Evolutionary conservation across 1,139 yeast genomes (phyloP).

Genomic region (Diutina scorzettiae): DNA sequence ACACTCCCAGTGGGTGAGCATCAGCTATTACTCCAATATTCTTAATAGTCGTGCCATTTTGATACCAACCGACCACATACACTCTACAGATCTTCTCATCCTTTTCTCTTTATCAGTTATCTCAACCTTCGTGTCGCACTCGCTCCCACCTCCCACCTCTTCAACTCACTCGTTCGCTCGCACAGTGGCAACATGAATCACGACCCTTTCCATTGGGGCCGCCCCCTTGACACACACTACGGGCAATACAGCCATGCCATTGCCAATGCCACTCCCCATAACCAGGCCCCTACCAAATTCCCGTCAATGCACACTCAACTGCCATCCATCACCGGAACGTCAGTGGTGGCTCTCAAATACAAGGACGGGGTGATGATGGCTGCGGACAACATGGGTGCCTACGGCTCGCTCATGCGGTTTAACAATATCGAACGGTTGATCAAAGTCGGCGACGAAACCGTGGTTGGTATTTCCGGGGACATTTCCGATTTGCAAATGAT

Average conservation of each 20-base stretch:
- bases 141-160: background rate
- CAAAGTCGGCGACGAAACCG: slow-evolving; percentile 71
- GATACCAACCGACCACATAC: no score
- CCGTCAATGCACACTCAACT: slow-evolving; percentile 84
- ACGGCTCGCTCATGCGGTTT: slow-evolving; percentile 87
- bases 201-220: slow-evolving; percentile 93
- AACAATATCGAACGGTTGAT: slow-evolving; percentile 75
- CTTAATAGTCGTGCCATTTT: no score
- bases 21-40: no score
- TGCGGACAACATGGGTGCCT: slow-evolving; percentile 88
- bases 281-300: slow-evolving; percentile 16
- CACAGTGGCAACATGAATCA: no score
- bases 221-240: slow-evolving; percentile 73
- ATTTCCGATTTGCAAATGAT: slow-evolving; percentile 86
- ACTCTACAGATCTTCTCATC: no score
- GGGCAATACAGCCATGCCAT: slow-evolving; percentile 68
- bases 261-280: slow-evolving; percentile 36
- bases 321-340: slow-evolving; percentile 94
- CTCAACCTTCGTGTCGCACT: no score
- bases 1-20: no score
- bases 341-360: slow-evolving; percentile 85
- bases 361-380: slow-evolving; percentile 87
- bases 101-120: no score
- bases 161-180: no score
- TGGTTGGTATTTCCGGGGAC: slow-evolving; percentile 93